phyloP scores from a whole-genome alignment of 2,329 filamentous ascomycete genomes.

The Pseudopithomyces chartarum region DNA sequence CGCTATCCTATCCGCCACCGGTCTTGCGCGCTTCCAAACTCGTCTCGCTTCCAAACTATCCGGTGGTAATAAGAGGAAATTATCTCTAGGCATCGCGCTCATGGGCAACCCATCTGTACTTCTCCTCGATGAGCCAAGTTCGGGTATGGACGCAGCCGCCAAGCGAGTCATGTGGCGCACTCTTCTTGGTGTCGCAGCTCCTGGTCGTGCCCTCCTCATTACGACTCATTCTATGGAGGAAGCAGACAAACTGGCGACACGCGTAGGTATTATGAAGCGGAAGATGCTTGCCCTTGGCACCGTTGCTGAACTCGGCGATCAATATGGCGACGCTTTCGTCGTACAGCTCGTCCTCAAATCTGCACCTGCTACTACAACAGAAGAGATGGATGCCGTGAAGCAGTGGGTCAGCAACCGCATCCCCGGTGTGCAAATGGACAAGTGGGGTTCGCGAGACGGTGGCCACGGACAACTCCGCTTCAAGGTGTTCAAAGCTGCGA shows the following conservation, averaged over 20 bases:
- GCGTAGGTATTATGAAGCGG: slow-evolving; percentile 83
- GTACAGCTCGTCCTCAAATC: slow-evolving; percentile 78
- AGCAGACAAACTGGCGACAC: slow-evolving; percentile 82
- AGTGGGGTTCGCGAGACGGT: slow-evolving; percentile 70
- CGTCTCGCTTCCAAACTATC: slow-evolving; percentile 81
- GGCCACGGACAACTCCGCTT: slow-evolving; percentile 85
- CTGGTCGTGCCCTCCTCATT: slow-evolving; percentile 80
- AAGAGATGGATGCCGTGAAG: slow-evolving; percentile 69
- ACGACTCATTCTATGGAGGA: slow-evolving; percentile 97
- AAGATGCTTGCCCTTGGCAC: slow-evolving; percentile 86
- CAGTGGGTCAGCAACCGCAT: slow-evolving; percentile 68
- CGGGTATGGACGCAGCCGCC: slow-evolving; percentile 85
- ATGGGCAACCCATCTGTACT: slow-evolving; percentile 91
- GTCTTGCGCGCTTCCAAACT: slow-evolving; percentile 70
- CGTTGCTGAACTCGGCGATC: slow-evolving; percentile 70
- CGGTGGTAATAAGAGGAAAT: slow-evolving; percentile 92
- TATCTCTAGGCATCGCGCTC: slow-evolving; percentile 84
- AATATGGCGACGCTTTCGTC: slow-evolving; percentile 79
- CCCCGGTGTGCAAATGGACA: slow-evolving; percentile 64
- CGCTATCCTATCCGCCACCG: slow-evolving; percentile 80
- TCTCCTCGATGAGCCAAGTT: slow-evolving; percentile 86
- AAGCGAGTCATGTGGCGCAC: slow-evolving; percentile 95
- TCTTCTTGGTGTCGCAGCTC: slow-evolving; percentile 68
- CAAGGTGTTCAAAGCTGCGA: slow-evolving; percentile 64
- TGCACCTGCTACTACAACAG: slow-evolving; percentile 72